Conservation (phyloP, 805 yeast genomes). For the Candida yuanshanica region DNA sequence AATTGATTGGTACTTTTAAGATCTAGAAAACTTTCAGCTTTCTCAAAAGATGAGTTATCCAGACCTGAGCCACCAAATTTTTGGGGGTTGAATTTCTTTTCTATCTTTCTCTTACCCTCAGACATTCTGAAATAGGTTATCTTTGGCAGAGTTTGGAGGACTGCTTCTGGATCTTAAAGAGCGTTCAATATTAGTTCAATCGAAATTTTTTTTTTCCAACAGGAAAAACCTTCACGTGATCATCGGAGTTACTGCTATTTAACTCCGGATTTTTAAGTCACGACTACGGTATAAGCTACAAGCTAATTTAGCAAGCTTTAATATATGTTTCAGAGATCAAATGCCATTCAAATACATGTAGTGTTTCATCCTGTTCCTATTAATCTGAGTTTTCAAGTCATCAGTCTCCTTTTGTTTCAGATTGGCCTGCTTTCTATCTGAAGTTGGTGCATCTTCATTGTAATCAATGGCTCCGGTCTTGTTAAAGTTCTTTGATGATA, state of each 20-base stretch:
- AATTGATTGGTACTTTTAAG: constrained; percentile 2
- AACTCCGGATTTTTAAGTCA: too few species aligned
- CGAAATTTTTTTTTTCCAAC: too few species aligned
- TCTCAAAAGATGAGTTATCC: constrained; percentile 12
- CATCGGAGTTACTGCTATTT: too few species aligned
- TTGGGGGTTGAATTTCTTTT: neutral
- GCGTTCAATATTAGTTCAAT: too few species aligned
- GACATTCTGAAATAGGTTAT: neutral
- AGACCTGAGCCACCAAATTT: neutral
- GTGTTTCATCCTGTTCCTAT: neutral
- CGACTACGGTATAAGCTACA: neutral
- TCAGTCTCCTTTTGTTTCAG: neutral
- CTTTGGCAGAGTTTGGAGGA: neutral
- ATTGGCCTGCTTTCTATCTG: neutral
- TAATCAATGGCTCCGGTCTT: neutral
- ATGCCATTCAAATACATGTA: neutral
- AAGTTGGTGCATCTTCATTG: neutral
- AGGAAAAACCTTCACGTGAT: too few species aligned
- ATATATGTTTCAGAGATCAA: too few species aligned
- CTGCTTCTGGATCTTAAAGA: too few species aligned
- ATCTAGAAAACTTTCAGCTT: constrained; percentile 11
- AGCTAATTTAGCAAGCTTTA: neutral
- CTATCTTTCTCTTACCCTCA: neutral
- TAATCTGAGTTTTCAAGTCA: neutral
- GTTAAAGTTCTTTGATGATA: too few species aligned